Evolutionary conservation across 2,329 filamentous ascomycete genomes (phyloP).

Genomic region (Clonostachys byssicola): DNA sequence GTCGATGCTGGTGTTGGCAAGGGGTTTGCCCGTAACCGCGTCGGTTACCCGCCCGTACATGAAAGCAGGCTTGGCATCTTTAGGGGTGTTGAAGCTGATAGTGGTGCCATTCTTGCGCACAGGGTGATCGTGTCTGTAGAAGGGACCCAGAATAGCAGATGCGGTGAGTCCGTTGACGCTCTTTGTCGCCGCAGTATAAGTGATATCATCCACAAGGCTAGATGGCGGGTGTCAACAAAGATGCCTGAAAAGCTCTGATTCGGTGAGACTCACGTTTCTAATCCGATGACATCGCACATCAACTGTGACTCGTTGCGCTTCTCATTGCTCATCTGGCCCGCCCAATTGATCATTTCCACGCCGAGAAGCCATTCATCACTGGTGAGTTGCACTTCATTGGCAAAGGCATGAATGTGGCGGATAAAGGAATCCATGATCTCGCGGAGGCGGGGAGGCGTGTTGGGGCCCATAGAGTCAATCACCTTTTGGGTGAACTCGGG

Average conservation of each 20-base stretch:
- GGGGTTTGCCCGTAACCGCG: conserved; percentile 56
- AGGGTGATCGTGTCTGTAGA: conserved; percentile 74
- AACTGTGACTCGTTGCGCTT: conserved; percentile 72
- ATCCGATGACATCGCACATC: conserved; percentile 67
- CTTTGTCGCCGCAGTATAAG: conserved; percentile 52
- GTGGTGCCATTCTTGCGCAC: conserved; percentile 63
- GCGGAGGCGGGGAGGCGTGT: conserved; percentile 63
- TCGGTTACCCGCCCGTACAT: conserved; percentile 60
- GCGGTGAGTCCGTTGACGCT: conserved; percentile 52
- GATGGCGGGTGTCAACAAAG: background rate
- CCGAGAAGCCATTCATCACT: conserved; percentile 76
- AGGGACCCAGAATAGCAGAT: conserved; percentile 79
- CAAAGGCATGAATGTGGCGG: conserved; percentile 76
- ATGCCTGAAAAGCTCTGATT: background rate
- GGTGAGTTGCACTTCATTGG: conserved; percentile 74
- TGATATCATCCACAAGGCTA: conserved; percentile 75
- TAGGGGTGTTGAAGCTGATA: conserved; percentile 53
- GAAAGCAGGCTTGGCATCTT: conserved; percentile 46
- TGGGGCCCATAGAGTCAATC: conserved; percentile 69
- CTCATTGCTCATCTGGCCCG: conserved; percentile 65
- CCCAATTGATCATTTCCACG: conserved; percentile 52
- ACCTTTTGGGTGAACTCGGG: conserved; percentile 66
- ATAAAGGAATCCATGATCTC: conserved; percentile 66
- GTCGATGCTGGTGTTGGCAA: conserved; percentile 65
- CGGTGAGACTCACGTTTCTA: conserved; percentile 54